A percentile compares a stretch with the other conserved stretches of the same genome.
phyloP scores from a whole-genome alignment of 106 monocot species.

The Phalaenopsis aphrodite region DNA sequence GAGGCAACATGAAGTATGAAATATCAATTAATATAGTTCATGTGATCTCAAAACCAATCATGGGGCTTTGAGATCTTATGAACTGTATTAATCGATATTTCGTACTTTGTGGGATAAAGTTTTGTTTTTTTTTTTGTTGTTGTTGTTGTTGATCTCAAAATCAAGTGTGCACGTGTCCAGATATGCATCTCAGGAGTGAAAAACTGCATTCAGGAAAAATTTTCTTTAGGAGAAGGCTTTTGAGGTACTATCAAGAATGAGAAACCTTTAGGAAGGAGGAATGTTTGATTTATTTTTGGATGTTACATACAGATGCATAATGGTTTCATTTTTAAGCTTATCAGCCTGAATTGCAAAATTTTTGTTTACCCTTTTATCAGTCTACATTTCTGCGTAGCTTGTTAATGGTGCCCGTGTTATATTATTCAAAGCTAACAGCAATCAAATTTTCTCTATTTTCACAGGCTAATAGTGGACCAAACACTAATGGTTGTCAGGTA shows the following conservation, averaged over 20 bases:
- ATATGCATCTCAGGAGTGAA: background rate
- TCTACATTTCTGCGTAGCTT: background rate
- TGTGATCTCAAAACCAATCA: background rate
- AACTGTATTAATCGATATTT: too few species aligned
- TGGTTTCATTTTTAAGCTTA: background rate
- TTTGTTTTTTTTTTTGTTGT: too few species aligned
- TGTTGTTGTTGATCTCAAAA: background rate
- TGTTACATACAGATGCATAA: background rate
- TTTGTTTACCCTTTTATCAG: background rate
- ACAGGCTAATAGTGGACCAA: slow-evolving; percentile 93
- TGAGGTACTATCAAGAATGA: background rate
- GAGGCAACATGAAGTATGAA: background rate
- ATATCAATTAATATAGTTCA: background rate
- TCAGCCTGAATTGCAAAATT: background rate
- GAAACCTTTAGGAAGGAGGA: too few species aligned
- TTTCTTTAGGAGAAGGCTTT: background rate
- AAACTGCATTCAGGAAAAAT: background rate
- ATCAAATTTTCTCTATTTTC: slow-evolving; percentile 7
- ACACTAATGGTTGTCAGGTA: slow-evolving; percentile 94
- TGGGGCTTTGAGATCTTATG: too few species aligned
- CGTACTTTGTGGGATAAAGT: too few species aligned
- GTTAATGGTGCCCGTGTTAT: background rate
- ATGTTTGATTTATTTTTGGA: background rate
- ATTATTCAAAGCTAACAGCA: background rate
- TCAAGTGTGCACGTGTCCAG: background rate